phyloP scores from a whole-genome alignment of 306 rosid species.

The Urtica urens region DNA sequence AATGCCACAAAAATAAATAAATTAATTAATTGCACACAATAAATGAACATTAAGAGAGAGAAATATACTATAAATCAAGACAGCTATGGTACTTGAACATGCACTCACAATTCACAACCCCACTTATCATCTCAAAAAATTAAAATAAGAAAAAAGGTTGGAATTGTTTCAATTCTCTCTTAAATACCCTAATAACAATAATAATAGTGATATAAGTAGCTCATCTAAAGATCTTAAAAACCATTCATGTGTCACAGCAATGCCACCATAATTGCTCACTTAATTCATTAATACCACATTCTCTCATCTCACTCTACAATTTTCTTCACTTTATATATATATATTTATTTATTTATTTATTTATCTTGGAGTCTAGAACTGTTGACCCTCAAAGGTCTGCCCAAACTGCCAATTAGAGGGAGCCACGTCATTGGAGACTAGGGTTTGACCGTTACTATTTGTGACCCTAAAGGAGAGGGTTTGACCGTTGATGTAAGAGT shows the following conservation, averaged over 20 bases:
- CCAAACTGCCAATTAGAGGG: constrained; percentile 28
- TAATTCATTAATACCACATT: background rate
- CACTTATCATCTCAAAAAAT: background rate
- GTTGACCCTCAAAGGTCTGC: constrained; percentile 32
- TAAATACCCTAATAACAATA: background rate
- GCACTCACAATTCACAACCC: too few species aligned
- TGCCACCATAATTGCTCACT: background rate
- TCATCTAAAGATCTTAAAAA: background rate
- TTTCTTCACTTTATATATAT: too few species aligned
- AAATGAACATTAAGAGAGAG: background rate
- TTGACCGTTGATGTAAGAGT: constrained; percentile 28
- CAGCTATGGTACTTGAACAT: background rate
- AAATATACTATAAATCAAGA: background rate
- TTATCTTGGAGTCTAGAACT: constrained; percentile 8
- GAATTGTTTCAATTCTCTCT: background rate
- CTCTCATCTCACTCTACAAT: background rate
- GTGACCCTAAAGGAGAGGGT: constrained; percentile 26
- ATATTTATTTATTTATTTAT: background rate
- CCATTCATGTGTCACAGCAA: background rate
- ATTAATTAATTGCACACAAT: background rate
- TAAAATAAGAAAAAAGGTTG: background rate
- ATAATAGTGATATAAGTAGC: background rate
- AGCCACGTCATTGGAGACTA: constrained; percentile 17
- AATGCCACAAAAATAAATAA: too few species aligned
- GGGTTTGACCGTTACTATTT: constrained; percentile 17